Conservation (phyloP, 495 filamentous ascomycete species). For the Penicillium goetzii region DNA sequence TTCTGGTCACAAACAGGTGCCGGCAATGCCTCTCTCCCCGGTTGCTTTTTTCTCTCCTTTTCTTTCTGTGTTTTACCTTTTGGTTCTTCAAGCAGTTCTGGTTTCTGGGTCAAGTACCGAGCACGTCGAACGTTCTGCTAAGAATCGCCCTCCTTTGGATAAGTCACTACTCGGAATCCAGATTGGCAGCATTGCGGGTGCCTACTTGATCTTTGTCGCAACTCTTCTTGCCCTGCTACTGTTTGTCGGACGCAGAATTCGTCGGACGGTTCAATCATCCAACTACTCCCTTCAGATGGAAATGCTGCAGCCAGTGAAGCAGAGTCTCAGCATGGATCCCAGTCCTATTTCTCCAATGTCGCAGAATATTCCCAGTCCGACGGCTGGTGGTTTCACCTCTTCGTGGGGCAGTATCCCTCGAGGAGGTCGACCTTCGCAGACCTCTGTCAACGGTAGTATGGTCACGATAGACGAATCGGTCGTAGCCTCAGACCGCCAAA, state of each 20-base stretch:
- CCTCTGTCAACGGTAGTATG: constrained; percentile 53
- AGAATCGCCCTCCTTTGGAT: constrained; percentile 41
- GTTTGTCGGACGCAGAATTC: constrained; percentile 62
- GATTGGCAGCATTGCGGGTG: constrained; percentile 77
- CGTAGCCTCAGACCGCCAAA: constrained; percentile 69
- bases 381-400: constrained; percentile 37
- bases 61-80: constrained; percentile 17
- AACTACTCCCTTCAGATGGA: constrained; percentile 60
- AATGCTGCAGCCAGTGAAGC: constrained; percentile 62
- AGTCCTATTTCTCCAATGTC: constrained; percentile 52
- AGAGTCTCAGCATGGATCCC: constrained; percentile 49
- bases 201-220: constrained; percentile 75
- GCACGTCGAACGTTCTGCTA: constrained; percentile 17
- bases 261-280: constrained; percentile 56
- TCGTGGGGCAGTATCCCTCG: constrained; percentile 50
- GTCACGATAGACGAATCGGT: constrained; percentile 74
- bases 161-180: constrained; percentile 68
- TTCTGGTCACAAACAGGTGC: constrained; percentile 22
- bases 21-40: constrained; percentile 26
- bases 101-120: constrained; percentile 17
- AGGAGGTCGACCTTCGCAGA: constrained; percentile 38
- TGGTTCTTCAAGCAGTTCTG: constrained; percentile 15
- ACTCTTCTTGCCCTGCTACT: constrained; percentile 69
- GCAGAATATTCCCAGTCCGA: constrained; percentile 46
- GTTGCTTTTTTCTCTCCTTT: constrained; percentile 18